These are phyloP conservation scores for Aleurites moluccanus DNA, from an alignment of 441 rosid genomes.

Conservation along the genomic window DNA sequence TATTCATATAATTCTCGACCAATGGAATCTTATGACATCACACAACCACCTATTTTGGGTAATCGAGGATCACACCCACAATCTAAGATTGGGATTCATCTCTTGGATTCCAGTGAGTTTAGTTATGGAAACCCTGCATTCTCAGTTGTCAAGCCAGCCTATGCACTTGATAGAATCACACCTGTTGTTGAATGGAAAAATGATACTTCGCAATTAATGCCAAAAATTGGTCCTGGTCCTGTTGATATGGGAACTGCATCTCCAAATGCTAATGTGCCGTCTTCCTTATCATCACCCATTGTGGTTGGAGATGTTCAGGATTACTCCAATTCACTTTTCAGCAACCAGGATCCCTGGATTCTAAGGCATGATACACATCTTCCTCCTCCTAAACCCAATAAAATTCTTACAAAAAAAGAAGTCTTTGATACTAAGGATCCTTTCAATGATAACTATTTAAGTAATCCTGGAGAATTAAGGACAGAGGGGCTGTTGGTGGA, in stretches of 20 bases:
- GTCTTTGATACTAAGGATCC: conserved; percentile 40
- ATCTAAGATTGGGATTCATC: conserved; percentile 34
- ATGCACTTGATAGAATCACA: conserved; percentile 32
- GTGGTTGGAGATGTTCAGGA: conserved; percentile 39
- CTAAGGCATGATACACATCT: conserved; percentile 45
- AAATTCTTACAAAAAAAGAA: conserved; percentile 46
- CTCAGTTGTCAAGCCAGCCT: conserved; percentile 31
- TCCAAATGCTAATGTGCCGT: conserved; percentile 22
- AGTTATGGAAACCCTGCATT: conserved; percentile 29
- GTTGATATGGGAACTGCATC: conserved; percentile 31
- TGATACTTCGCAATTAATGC: conserved; percentile 33
- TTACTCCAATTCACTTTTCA: conserved; percentile 60
- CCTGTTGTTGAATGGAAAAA: conserved; percentile 37
- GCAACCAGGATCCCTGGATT: conserved; percentile 72
- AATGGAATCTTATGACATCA: conserved; percentile 31
- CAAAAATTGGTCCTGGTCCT: conserved; percentile 19
- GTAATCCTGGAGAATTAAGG: conserved; percentile 31
- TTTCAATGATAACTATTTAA: conserved; percentile 36
- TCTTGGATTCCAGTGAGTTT: conserved; percentile 40
- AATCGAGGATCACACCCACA: conserved; percentile 38
- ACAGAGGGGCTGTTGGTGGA: conserved; percentile 35
- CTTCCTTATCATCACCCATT: conserved; percentile 29
- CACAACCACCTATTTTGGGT: conserved; percentile 34
- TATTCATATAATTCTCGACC: conserved; percentile 29
- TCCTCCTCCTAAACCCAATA: conserved; percentile 61